Percentiles rank a stretch among this genome's conserved stretches.
These are phyloP conservation scores for Saksenaea vasiformis DNA, from an alignment of 371 early-diverging fungal genomes.

Conservation along the genomic window DNA sequence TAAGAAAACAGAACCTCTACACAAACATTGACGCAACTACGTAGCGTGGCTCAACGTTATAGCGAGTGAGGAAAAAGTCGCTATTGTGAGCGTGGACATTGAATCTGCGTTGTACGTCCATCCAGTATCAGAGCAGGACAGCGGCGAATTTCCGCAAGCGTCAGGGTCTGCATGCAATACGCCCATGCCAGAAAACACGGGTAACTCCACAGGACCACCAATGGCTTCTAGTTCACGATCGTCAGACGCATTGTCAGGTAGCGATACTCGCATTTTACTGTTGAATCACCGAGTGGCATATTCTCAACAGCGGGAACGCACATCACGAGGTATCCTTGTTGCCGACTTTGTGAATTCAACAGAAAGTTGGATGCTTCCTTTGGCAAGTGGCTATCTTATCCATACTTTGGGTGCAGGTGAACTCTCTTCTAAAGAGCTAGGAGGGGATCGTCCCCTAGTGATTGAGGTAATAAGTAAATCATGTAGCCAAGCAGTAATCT, in stretches of 20 bases:
- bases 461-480: conserved; percentile 41
- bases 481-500: neutral
- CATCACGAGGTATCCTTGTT: conserved; percentile 29
- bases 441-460: conserved; percentile 38
- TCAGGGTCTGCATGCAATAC: conserved; percentile 27
- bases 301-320: conserved; percentile 40
- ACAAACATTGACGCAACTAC: neutral
- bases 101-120: conserved; percentile 48
- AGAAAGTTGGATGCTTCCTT: conserved; percentile 57
- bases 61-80: conserved; percentile 32
- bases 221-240: neutral
- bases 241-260: conserved; percentile 3
- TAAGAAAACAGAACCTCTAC: neutral
- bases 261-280: conserved; percentile 52
- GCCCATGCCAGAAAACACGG: conserved; percentile 26
- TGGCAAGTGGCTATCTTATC: conserved; percentile 63
- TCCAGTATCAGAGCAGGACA: conserved; percentile 4
- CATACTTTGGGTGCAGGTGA: conserved; percentile 29
- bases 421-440: conserved; percentile 48
- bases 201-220: conserved; percentile 20
- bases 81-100: conserved; percentile 53
- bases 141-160: conserved; percentile 21
- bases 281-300: conserved; percentile 62
- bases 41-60: conserved; percentile 46
- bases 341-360: conserved; percentile 7